Conservation (phyloP, 768 basidiomycete genomes). For the Zangia roseola region DNA sequence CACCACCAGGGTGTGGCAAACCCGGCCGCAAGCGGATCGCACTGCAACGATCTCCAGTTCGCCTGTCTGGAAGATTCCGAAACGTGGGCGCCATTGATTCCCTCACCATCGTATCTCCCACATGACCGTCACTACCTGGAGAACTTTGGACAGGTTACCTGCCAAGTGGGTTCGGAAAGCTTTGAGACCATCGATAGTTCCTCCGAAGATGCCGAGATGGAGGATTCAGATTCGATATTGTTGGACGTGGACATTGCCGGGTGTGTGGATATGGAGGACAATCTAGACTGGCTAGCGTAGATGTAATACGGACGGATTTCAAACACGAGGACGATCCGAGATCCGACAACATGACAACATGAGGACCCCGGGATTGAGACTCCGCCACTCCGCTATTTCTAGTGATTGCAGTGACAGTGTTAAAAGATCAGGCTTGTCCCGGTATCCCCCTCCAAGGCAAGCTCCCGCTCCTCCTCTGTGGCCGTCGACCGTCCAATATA, state of each 20-base stretch:
- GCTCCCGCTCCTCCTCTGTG: conserved; percentile 27
- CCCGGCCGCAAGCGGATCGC: conserved; percentile 10
- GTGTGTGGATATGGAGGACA: conserved; percentile 4
- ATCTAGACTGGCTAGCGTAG: conserved; percentile 7
- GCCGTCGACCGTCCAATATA: conserved; percentile 15
- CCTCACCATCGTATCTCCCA: conserved; percentile 7
- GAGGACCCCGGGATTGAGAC: conserved; percentile 21
- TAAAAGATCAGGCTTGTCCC: conserved; percentile 12
- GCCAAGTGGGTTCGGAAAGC: conserved; percentile 4
- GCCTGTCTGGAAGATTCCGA: conserved; percentile 19
- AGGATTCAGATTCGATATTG: conserved; percentile 18
- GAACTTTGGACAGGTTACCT: conserved; percentile 17
- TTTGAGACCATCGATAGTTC: conserved; percentile 12
- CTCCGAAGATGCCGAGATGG: conserved; percentile 3
- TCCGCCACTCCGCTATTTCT: conserved; percentile 29
- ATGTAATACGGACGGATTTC: conserved; percentile 13
- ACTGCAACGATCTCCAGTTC: conserved; percentile 13
- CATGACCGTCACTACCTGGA: conserved; percentile 12
- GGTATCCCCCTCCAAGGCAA: conserved; percentile 14
- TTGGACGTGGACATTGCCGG: conserved; percentile 11
- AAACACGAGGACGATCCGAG: conserved; percentile 24
- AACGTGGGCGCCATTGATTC: conserved; percentile 2
- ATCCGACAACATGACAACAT: conserved; percentile 35
- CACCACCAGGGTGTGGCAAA: conserved; percentile 15
- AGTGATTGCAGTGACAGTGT: conserved; percentile 19